Conservation (phyloP, 73 alveolate genomes). For the Tetrahymena malaccensis region DNA sequence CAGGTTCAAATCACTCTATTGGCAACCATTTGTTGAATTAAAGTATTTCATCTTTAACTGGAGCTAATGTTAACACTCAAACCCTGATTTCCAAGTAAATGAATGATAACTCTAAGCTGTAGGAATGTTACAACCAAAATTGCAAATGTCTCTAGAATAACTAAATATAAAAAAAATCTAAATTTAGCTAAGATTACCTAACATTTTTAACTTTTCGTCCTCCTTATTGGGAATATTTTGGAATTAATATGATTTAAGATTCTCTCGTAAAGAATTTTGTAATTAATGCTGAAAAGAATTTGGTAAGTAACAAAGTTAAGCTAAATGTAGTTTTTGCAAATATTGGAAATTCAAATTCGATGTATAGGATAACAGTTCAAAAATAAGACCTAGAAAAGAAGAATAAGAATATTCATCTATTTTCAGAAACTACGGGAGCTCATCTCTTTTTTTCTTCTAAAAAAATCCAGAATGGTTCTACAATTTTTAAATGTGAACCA, state of each 20-base stretch:
- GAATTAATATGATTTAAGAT: neutral
- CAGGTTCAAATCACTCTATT: neutral
- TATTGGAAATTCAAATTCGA: neutral
- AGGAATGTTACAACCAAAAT: neutral
- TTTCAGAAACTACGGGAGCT: slow-evolving; percentile 13
- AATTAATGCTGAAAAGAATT: neutral
- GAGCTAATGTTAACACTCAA: neutral
- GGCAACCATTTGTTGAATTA: neutral
- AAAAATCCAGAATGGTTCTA: neutral
- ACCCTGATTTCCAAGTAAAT: neutral
- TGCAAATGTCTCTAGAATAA: neutral
- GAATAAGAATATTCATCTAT: neutral
- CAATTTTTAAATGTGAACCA: slow-evolving; percentile 6
- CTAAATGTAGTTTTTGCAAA: neutral
- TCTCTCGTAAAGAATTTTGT: neutral
- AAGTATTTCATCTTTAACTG: neutral
- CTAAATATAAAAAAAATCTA: neutral
- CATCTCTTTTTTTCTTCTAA: slow-evolving; percentile 3
- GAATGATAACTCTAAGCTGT: neutral
- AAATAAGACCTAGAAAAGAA: neutral
- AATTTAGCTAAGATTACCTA: neutral
- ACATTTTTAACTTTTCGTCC: neutral
- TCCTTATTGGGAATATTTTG: neutral
- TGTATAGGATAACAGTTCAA: neutral
- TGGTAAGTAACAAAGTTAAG: neutral